These are phyloP conservation scores for Picea glauca DNA, from an alignment of 75 land plant species.

Conservation along the genomic window DNA sequence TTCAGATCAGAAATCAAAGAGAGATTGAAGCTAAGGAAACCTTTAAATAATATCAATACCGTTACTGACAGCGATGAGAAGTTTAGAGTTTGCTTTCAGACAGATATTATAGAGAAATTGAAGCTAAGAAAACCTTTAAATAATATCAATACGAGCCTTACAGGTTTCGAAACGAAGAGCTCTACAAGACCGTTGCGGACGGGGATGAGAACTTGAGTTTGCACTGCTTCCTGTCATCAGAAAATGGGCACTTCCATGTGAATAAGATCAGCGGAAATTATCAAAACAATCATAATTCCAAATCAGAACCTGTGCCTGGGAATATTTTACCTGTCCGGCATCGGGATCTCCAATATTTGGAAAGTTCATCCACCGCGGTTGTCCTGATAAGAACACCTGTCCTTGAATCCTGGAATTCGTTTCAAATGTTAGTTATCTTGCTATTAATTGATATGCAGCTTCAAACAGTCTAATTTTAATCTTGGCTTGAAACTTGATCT, in stretches of 20 bases:
- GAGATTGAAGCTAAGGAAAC: no score
- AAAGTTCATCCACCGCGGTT: slow-evolving; percentile 60
- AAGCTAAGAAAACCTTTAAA: no score
- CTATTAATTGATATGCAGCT: no score
- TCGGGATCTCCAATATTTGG: slow-evolving; percentile 17
- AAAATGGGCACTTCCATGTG: background rate
- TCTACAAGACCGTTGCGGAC: slow-evolving; percentile 66
- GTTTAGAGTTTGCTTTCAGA: no score
- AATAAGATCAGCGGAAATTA: background rate
- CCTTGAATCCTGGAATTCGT: slow-evolving; percentile 47
- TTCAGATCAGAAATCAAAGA: no score
- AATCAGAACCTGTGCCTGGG: background rate
- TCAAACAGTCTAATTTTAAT: no score
- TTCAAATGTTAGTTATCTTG: background rate
- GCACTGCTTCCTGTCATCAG: slow-evolving; percentile 38
- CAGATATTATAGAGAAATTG: no score
- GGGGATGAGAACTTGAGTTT: slow-evolving; percentile 65
- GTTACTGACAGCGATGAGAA: no score
- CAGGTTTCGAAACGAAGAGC: slow-evolving; percentile 61
- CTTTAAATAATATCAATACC: no score
- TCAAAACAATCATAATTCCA: background rate
- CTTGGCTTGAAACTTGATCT: no score
- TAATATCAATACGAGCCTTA: slow-evolving; percentile 12
- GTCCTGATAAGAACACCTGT: slow-evolving; percentile 51
- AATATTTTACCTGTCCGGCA: slow-evolving; percentile 15